Evolutionary conservation across 106 monocot genomes (phyloP), one percentile per base, ranked within the genome.

Genomic region (Apostasia ramifera): DNA sequence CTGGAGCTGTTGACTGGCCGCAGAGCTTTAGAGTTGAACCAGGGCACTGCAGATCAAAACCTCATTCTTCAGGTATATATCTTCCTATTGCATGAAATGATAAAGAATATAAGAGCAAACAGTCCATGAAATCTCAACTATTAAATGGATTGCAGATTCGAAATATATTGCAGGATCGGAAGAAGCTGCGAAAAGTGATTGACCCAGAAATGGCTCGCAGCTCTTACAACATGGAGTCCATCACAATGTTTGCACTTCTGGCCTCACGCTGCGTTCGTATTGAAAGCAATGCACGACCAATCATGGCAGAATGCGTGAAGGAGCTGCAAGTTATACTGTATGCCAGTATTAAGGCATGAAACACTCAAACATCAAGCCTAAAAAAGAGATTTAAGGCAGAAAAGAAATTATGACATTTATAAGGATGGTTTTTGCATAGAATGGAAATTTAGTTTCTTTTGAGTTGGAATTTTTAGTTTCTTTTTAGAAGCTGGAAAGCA

Each of bases 201-300:
- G 94, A 94, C 73, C 84, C 78, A 45, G 90, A 81, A 1, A 87
- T 94, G 66, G 43, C 84, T 0, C 80, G 63, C 62, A 72, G 64
- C 61, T 94, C 90, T 0, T 94, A 85, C 72, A 83, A 82, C 12
- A 83, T 81, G 80, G 87, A 85, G 39, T 85, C 81, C 0, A 49
- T 94, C 8, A 14, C 61, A 1, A 66, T 79, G 81, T 87, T 94
- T 61, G 79, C 81, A 5, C 45, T 66, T 10, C 84, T 90, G 2
- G 81, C 90, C 7, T 78, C 94, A 1, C 81, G 81, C n/a, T 94
- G 94, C 42, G 87, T 94, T 46, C 85, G 83, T 42, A 77, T 94
- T 38, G 87, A 91, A 41, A 81, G 90, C 77, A 73, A 73, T 13
- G 66, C 52, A 11, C 70, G 94, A 53, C 94, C 94, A 4, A 77